A percentile compares a stretch with the other conserved stretches of the same genome.
These are phyloP conservation scores for Nannochloropsis gaditana DNA, from an alignment of 108 stramenopile species.

Conservation along the genomic window DNA sequence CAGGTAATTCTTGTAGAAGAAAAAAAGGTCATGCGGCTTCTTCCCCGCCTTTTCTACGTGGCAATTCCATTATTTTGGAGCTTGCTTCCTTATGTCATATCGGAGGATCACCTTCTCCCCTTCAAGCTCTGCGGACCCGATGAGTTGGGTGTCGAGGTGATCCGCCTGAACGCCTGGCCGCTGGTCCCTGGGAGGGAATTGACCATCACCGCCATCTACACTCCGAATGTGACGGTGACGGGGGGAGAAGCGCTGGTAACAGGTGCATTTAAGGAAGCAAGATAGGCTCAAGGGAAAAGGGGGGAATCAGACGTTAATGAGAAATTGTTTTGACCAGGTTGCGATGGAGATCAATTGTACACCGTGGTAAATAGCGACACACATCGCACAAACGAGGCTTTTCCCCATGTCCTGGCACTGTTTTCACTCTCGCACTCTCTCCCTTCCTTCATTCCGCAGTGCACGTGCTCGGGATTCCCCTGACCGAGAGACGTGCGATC, in stretches of 20 bases:
- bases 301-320: background rate
- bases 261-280: background rate
- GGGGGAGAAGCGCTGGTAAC: background rate
- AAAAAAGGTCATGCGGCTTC: too few species aligned
- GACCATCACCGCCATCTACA: background rate
- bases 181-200: background rate
- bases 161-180: background rate
- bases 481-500: background rate
- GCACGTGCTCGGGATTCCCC: slow-evolving; percentile 12
- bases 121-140: background rate
- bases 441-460: background rate
- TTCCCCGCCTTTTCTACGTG: too few species aligned
- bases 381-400: background rate
- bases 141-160: background rate
- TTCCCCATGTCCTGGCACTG: background rate
- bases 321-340: background rate
- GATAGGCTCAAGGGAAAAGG: background rate
- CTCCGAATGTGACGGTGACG: background rate
- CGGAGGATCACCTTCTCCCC: background rate
- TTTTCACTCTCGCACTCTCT: background rate
- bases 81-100: too few species aligned
- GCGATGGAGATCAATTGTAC: too few species aligned
- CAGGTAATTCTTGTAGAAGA: too few species aligned
- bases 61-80: too few species aligned
- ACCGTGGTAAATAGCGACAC: too few species aligned